Conservation (phyloP, 352 stramenopile species). For the Elongisporangium undulatum region DNA sequence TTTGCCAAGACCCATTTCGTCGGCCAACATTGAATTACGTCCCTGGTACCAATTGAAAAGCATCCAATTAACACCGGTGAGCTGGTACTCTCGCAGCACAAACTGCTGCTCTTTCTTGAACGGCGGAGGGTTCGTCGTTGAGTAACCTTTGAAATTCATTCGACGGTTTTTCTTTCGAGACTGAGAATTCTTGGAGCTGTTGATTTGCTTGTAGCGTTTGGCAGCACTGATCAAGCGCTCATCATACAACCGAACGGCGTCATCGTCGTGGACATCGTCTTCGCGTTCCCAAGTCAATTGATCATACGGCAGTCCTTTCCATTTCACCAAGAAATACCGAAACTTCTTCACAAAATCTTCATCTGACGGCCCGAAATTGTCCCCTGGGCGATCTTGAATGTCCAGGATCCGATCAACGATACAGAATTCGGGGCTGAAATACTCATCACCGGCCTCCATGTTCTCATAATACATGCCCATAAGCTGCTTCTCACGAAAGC, state of each 20-base stretch:
- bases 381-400: constrained; percentile 67
- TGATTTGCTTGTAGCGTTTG: constrained; percentile 45
- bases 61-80: constrained; percentile 99
- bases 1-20: constrained; percentile 98
- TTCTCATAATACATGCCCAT: constrained; percentile 37
- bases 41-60: constrained; percentile 98
- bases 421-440: constrained; percentile 89
- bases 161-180: constrained; percentile 41
- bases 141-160: constrained; percentile 74
- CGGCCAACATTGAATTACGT: constrained; percentile 98
- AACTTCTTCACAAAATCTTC: constrained; percentile 24
- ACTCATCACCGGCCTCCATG: constrained; percentile 73
- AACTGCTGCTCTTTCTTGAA: constrained; percentile 58
- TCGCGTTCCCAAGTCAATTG: constrained; percentile 98
- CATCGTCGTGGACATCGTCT: constrained; percentile 92
- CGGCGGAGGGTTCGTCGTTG: constrained; percentile 40
- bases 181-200: constrained; percentile 13
- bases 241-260: constrained; percentile 78
- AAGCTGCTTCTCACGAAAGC: constrained; percentile 76
- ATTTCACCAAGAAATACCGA: constrained; percentile 99
- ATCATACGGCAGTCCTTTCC: constrained; percentile 97
- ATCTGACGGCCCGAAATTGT: constrained; percentile 60
- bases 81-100: constrained; percentile 97
- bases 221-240: constrained; percentile 45
- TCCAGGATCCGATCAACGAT: constrained; percentile 88